Evolutionary conservation across 306 rosid species (phyloP).

Genomic region (Dicorynia guianensis): DNA sequence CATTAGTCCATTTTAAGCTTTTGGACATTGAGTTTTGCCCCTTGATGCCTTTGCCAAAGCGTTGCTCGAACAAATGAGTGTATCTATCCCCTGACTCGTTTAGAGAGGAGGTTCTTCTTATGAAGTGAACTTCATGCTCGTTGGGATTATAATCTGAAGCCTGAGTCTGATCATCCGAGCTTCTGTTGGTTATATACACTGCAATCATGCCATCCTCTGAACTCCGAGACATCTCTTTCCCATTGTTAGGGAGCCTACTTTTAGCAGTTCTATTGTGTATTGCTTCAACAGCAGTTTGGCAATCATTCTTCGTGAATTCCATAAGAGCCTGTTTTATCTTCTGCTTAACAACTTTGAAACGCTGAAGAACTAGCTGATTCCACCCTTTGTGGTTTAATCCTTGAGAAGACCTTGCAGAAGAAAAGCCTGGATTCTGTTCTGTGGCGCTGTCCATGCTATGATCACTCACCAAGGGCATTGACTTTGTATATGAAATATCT

Average conservation of each 20-base stretch:
- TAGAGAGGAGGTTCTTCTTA: constrained; percentile 66
- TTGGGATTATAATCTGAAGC: constrained; percentile 48
- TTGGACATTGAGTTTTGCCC: constrained; percentile 60
- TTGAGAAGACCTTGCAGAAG: constrained; percentile 46
- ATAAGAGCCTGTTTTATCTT: constrained; percentile 70
- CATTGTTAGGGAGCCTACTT: constrained; percentile 31
- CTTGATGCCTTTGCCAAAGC: constrained; percentile 54
- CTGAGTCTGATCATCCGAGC: constrained; percentile 35
- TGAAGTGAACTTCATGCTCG: constrained; percentile 39
- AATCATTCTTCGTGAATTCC: constrained; percentile 64
- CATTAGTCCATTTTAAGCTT: constrained; percentile 69
- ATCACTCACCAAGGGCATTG: constrained; percentile 33
- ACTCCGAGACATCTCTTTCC: constrained; percentile 49
- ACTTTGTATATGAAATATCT: constrained; percentile 39
- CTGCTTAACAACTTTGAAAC: constrained; percentile 74
- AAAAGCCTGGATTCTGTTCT: constrained; percentile 35
- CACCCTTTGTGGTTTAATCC: constrained; percentile 69
- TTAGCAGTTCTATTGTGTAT: constrained; percentile 32
- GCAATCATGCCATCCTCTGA: constrained; percentile 37
- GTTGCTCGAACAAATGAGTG: constrained; percentile 65
- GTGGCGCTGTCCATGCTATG: constrained; percentile 29
- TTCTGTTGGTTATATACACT: constrained; percentile 33
- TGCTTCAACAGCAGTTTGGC: constrained; percentile 42
- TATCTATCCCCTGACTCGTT: constrained; percentile 73
- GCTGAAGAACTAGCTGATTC: constrained; percentile 81